Percentiles rank a stretch among this genome's conserved stretches.
Conservation (phyloP, 306 rosid species). For the Cyamopsis tetragonoloba region DNA sequence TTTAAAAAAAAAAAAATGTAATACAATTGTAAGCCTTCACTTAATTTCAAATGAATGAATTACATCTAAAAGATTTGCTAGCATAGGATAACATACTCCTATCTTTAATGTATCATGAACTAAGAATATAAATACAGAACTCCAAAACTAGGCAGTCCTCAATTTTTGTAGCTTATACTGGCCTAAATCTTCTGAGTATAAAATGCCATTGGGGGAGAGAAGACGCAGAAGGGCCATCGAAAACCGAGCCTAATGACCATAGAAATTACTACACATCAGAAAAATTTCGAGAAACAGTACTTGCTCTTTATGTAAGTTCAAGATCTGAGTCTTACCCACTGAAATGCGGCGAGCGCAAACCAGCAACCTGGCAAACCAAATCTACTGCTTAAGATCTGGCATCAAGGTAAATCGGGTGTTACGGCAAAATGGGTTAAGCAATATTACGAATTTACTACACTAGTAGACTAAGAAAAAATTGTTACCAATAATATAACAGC, state of each 20-base stretch:
- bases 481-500: constrained; percentile 53
- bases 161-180: constrained; percentile 37
- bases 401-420: constrained; percentile 6
- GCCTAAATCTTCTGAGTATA: constrained; percentile 42
- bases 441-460: neutral
- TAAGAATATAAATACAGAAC: neutral
- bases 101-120: neutral
- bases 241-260: constrained; percentile 43
- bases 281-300: constrained; percentile 10
- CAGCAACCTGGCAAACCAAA: constrained; percentile 76
- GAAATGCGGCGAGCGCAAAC: constrained; percentile 68
- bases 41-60: no score
- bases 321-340: constrained; percentile 66
- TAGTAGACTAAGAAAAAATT: constrained; percentile 12
- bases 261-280: constrained; percentile 17
- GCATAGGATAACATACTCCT: neutral
- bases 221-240: constrained; percentile 59
- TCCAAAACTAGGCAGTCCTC: constrained; percentile 36
- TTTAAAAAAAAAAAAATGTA: no score
- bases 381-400: constrained; percentile 52
- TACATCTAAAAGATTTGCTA: no score
- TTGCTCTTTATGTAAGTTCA: neutral
- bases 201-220: constrained; percentile 54
- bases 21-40: no score
- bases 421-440: constrained; percentile 13